These are phyloP conservation scores for Arthrobotrys pseudoclavata DNA, from an alignment of 2,329 filamentous ascomycete species.

Conservation along the genomic window DNA sequence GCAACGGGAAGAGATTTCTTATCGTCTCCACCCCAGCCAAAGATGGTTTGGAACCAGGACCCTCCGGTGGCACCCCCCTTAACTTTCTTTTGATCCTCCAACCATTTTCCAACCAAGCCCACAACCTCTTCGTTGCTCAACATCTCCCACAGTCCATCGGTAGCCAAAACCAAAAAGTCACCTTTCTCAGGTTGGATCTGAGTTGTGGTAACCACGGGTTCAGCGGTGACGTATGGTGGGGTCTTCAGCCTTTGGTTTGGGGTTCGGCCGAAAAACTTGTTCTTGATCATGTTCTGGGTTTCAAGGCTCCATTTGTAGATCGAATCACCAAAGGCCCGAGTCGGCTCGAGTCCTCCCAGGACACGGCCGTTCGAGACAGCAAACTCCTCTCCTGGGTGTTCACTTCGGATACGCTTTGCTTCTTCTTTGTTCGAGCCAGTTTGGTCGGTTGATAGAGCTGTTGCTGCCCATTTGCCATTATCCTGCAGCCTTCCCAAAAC, in stretches of 20 bases:
- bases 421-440: conserved; percentile 91
- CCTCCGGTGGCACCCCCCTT: conserved; percentile 65
- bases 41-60: conserved; percentile 73
- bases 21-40: conserved; percentile 75
- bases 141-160: conserved; percentile 99
- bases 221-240: conserved; percentile 96
- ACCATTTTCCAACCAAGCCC: conserved; percentile 95
- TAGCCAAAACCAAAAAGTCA: conserved; percentile 96
- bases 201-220: conserved; percentile 93
- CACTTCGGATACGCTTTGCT: conserved; percentile 81
- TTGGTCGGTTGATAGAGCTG: conserved; percentile 89
- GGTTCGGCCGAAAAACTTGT: conserved; percentile 87
- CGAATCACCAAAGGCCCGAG: conserved; percentile 93
- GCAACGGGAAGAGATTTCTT: conserved; percentile 76
- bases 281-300: conserved; percentile 83
- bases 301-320: conserved; percentile 96
- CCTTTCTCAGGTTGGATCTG: conserved; percentile 89
- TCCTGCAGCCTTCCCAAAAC: conserved; percentile 82
- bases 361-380: conserved; percentile 92
- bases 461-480: conserved; percentile 93
- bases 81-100: conserved; percentile 77
- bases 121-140: conserved; percentile 98
- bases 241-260: conserved; percentile 84
- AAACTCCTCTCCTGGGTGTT: conserved; percentile 89
- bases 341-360: conserved; percentile 90